Evolutionary conservation across 2,329 filamentous ascomycete genomes (phyloP), one percentile per base, ranked within the genome.

Genomic region (Botryotinia convoluta): DNA sequence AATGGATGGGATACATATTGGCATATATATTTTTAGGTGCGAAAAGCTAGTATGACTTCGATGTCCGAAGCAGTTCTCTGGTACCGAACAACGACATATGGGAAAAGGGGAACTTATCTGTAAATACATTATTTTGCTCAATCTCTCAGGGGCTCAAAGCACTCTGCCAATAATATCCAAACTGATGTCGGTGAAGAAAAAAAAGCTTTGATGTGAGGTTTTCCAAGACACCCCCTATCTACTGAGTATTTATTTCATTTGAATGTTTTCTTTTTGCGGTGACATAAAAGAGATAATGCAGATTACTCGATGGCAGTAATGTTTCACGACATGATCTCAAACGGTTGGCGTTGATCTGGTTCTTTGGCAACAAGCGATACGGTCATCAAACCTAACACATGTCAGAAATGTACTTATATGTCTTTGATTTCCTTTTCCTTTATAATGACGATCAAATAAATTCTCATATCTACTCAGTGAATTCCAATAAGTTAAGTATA

Each of bases 21-120:
- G 68, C 68, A 62, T 44, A 45, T 70, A 70, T 70, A 45, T 70
- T 59, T 70, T 70, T 70, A 70, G 54, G 68, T n/a, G 29, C 54
- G 29, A 35, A 35, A 44, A 37, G 51, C 67, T 44, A 14, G 67
- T 45, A 37, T 44, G 37, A n/a, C 54, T 45, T 45, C 9, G 39
- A 45, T 35, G 26, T 69, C 59, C 32, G 45, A 54, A 67, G 64
- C 9, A 67, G 37, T 57, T 20, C 10, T 26, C 35, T 22, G 48
- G 64, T 57, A 57, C 51, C 48, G n/a, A 39, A 22, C 45, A 67
- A 51, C 44, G 29, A 32, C 35, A 57, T 32, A 57, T 26, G 48
- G 65, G 48, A 32, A 65, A 48, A 57, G n/a, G 35, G 48, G 65
- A 68, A 64, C 57, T 29, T 51, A 71, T 62, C 57, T 71, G 32